These are phyloP conservation scores for Solioccasus polychromus DNA, from an alignment of 768 basidiomycete species.

Conservation along the genomic window DNA sequence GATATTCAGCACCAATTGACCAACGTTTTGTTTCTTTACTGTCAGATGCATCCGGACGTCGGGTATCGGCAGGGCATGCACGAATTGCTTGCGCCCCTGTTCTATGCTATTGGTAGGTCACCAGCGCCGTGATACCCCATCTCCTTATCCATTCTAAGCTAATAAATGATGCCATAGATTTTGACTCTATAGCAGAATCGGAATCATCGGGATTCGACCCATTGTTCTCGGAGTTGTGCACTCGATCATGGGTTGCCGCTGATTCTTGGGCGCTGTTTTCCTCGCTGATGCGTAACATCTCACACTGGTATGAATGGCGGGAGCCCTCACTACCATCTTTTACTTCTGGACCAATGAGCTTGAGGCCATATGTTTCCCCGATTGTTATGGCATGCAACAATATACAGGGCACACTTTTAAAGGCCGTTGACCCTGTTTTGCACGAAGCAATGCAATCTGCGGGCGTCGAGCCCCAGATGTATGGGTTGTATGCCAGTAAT, in stretches of 20 bases:
- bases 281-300: constrained; percentile 72
- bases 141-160: constrained; percentile 25
- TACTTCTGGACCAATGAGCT: constrained; percentile 39
- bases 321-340: constrained; percentile 35
- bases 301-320: constrained; percentile 78
- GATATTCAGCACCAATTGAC: constrained; percentile 78
- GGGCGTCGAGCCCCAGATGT: constrained; percentile 94
- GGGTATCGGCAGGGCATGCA: constrained; percentile 99
- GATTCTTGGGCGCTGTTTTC: constrained; percentile 87
- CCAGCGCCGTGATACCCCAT: not conserved
- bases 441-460: constrained; percentile 71
- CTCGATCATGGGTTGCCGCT: constrained; percentile 68
- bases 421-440: constrained; percentile 75
- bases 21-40: constrained; percentile 85
- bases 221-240: constrained; percentile 58
- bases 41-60: constrained; percentile 71
- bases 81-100: constrained; percentile 86
- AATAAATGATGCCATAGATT: constrained; percentile 48
- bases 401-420: constrained; percentile 72
- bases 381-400: constrained; percentile 81
- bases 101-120: constrained; percentile 51
- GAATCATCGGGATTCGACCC: constrained; percentile 31
- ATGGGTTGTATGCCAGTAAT: constrained; percentile 73
- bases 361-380: constrained; percentile 73
- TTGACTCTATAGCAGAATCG: constrained; percentile 60